Base-by-base conservation (phyloP, 2,329 filamentous ascomycete genomes). In the Trichoderma endophyticum region DNA sequence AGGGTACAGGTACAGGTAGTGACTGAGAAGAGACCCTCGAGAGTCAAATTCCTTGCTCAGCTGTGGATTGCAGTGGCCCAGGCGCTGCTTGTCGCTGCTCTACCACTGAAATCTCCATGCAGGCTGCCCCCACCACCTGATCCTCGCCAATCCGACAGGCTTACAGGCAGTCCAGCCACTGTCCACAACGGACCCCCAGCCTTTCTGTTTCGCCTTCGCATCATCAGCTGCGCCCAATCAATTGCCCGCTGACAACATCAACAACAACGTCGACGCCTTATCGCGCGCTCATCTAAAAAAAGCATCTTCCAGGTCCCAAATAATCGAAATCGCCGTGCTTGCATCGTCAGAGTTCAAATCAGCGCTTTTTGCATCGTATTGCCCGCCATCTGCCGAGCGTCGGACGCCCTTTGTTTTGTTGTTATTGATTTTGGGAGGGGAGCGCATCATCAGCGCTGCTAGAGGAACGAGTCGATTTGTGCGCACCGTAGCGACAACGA, bases 141-240 rank as follows among this genome's bases (percentile, higher is more conserved):
- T 51, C 66, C 65, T 68, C 65, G 54, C 65, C 65, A 57, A 43
- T 43, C 65, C 65, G 18, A 54, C 63, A 34, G 51, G 32, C 39
- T 56, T 39, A 43, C 66, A 70, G 56, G 57, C 57, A 60, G 14
- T 21, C 72, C 72, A 73, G 72, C 72, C 72, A 73, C 72, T 64
- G 43, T 36, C 62, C 56, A 36, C 71, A 66, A 71, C 63, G 61
- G 39, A 43, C 36, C 57, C 59, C 71, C 71, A 73, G 71, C 71
- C 71, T 73, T 73, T 73, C 61, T 32, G 68, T 73, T 73, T 73
- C 69, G 57, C 32, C 65, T 62, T 71, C 65, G 30, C 63, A 68
- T 26, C 60, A 66, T 26, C 39, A 32, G 51, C 70, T 64, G 57
- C 61, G 39, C 54, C 24, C 57, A 68, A 67, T 65, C 70, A 68